Evolutionary conservation across 805 yeast species (phyloP), one percentile per base, ranked within the genome.

Genomic region (Debaryomyces hansenii): DNA sequence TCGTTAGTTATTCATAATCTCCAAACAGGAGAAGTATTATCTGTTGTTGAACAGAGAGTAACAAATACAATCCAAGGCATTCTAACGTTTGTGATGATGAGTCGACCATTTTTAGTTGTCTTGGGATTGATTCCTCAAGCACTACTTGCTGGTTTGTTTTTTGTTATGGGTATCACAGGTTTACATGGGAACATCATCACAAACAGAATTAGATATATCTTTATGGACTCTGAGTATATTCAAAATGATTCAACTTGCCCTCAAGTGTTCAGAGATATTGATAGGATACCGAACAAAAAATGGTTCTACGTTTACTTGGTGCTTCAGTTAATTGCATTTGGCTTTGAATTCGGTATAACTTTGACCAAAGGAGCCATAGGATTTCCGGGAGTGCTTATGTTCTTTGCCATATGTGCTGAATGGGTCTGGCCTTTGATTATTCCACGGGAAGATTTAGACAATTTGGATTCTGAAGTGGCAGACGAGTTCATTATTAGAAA

Each of bases 351-450:
- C 53, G 94, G 83, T 0, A 90, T 92, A 28, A 87, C 96, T 0
- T 80, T 84, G 59, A 89, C 97, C 0, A 82, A 75, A 49, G 98
- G 94, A 0, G 97, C 98, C 0, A 89, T 92, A 28, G 98, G 96
- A 2, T 92, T 94, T 59, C 98, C 99, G 0, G 85, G 90, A 2
- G 88, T 94, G 0, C 67, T 92, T 41, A 65, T 92, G 58, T 77
- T 83, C 44, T 91, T 88, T 47, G 76, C 85, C 18, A 68, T 82
- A 0, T 80, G 90, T 10, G 81, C 86, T 15, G 64, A 64, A 48
- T 75, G 82, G 58, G 55, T 77, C 5, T 83, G 95, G 69, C 87
- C 87, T 0, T 63, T 59, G 43, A 59, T 85, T 1, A 86, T 91
- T 44, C 83, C 87, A 0, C 53, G 57, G 34, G 81, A 79, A 4